Percentiles rank a stretch among this genome's conserved stretches.
phyloP scores from a whole-genome alignment of 202 grass and related monocot genomes.

The Carex sylvatica region DNA sequence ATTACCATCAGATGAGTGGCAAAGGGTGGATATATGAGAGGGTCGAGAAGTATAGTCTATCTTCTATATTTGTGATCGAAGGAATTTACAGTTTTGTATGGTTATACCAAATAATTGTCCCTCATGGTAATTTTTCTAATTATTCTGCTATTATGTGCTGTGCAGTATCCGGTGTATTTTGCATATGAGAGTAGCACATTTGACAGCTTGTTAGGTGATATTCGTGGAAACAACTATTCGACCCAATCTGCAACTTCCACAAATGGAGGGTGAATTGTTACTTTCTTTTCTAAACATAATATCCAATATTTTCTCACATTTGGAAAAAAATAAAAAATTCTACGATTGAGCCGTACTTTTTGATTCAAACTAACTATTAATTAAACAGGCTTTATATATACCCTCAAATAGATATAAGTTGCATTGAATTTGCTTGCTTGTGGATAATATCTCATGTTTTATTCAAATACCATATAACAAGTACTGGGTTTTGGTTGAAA shows the following conservation, averaged over 20 bases:
- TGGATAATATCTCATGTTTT: neutral
- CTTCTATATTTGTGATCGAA: neutral
- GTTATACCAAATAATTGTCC: neutral
- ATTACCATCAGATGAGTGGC: neutral
- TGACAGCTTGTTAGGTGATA: constrained; percentile 66
- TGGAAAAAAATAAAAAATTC: neutral
- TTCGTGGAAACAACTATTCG: constrained; percentile 62
- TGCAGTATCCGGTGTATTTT: constrained; percentile 97
- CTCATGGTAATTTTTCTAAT: neutral
- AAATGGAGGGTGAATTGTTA: constrained; percentile 63
- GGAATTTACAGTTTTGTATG: neutral
- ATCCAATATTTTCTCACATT: neutral
- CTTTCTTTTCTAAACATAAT: neutral
- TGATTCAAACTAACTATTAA: neutral
- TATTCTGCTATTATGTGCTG: constrained; percentile 5
- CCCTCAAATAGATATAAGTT: neutral
- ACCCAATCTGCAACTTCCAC: constrained; percentile 70
- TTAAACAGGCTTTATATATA: neutral
- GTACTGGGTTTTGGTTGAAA: too few relatives aligned
- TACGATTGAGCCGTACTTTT: neutral
- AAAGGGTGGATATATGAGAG: neutral
- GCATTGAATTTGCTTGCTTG: neutral
- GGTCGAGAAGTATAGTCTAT: neutral
- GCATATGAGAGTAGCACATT: constrained; percentile 62
- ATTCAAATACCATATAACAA: too few relatives aligned